phyloP scores from a whole-genome alignment of 163 green algal species.

The Scenedesmus sp. region DNA sequence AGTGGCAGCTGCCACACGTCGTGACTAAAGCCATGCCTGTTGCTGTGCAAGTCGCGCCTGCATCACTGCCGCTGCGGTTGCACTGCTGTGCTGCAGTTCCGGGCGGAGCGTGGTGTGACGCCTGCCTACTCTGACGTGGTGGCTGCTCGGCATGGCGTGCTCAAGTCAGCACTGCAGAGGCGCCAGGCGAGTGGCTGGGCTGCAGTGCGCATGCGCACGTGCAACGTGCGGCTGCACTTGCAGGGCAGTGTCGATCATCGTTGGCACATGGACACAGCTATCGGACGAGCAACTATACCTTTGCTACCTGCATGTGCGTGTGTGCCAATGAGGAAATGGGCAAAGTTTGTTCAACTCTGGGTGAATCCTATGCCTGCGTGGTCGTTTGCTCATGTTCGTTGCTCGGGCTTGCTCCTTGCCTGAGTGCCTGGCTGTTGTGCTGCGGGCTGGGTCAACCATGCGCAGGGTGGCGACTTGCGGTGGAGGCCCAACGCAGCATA shows the following conservation, averaged over 20 bases:
- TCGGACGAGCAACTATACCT: too few relatives aligned
- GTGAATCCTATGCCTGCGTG: neutral
- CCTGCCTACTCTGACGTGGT: constrained; percentile 43
- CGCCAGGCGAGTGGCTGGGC: constrained; percentile 19
- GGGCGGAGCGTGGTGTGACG: constrained; percentile 45
- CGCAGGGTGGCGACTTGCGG: constrained; percentile 48
- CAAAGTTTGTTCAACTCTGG: too few relatives aligned
- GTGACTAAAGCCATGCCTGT: neutral
- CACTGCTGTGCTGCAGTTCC: constrained; percentile 34
- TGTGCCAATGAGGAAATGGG: too few relatives aligned
- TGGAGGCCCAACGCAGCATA: constrained; percentile 47
- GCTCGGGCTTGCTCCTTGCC: neutral
- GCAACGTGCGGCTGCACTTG: neutral
- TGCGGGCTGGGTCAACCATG: neutral
- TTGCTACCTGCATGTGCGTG: neutral
- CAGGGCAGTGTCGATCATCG: neutral
- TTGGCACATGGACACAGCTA: neutral
- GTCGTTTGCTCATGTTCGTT: neutral
- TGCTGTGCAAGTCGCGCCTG: neutral
- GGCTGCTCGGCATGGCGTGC: neutral
- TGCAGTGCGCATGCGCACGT: neutral
- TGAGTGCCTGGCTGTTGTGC: neutral
- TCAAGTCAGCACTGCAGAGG: constrained; percentile 16
- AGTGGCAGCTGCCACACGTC: neutral
- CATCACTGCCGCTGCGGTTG: neutral